Evolutionary conservation across 176 grass and related monocot genomes (phyloP), one percentile per base, ranked within the genome.

Genomic region (Paspalum notatum): DNA sequence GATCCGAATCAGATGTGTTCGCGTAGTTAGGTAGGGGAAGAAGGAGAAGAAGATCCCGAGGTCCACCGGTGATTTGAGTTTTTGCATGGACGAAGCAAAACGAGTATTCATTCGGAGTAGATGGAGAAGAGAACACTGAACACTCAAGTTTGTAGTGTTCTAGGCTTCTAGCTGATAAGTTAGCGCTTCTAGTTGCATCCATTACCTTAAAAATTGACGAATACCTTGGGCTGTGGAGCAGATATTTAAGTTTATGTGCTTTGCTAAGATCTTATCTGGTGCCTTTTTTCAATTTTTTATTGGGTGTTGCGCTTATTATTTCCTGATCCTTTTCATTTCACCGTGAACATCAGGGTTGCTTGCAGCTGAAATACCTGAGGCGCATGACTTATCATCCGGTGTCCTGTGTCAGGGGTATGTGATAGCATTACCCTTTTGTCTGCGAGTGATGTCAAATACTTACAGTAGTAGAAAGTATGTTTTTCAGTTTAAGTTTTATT

Each of bases 351-450:
- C 88, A 99, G 96, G 92, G 13, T 74, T 95, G 81, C 42, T 95
- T 79, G 86, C 71, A 14, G 42, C 76, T 53, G 92, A 99, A 82
- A 76, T 99, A 66, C 84, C 90, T 37, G 92, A 93, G 37, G 73
- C 87, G 54, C 68, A 84, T n/a, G 96, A 95, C 72, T 84, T 99
- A 66, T 95, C 90, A 0, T 81, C 84, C 0, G 96, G 92, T 40
- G 72, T 95, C 18, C 84, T 99, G 20, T 99, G 90, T 86, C 96
- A 93, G 82, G 96, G 96, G 90, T 95, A 95, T 75, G 87, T 84
- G 45, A 49, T 80, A 42, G 14, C 18, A 70, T 78, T 48, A 86
- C 17, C 8, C 68, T 76, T 62, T 65, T 53, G 47, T 79, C 21
- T 74, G 43, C 39, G 76, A 25, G 9, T 74, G 24, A 65, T 56